Base-by-base conservation (phyloP, 192 early-diverging fungal species). In the Coemansia sp. region DNA sequence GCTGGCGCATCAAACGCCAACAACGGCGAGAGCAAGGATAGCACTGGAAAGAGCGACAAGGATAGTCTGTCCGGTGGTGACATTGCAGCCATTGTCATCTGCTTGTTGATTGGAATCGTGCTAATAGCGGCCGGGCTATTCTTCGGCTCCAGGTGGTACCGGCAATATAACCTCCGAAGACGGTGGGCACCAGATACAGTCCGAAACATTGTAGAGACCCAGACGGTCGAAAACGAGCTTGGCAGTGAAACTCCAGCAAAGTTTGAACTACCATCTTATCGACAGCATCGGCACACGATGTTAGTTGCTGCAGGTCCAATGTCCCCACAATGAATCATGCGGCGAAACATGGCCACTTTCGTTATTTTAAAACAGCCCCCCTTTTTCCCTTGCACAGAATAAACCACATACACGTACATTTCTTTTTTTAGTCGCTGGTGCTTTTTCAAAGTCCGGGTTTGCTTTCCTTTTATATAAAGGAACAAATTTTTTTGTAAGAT, bases 171-270 rank as follows among this genome's bases (percentile, higher is more conserved):
- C 26, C 37, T 58, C 31, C 37, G 55, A 13, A 67, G 28, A 30
- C 55, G 58, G 33, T 79, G 76, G 76, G 72, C 42, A 7, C 59
- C 64, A 2, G 60, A 51, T 5, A 67, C 56, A 3, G 67, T 79
- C 15, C 71, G 56, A 31, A 67, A 79, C 23, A 79, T 79, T 18
- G 57, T 79, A 20, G 76, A 79, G 15, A 67, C 70, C 53, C 76
- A 79, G n/a, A 69, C 67, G 21, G 68, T 58, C 15, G 64, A 70
- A 5, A 79, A 63, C 39, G 76, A 79, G 42, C 46, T 66, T 13
- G 76, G 76, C 15, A 49, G 46, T 21, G 18, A 60, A 9, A 59
- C 23, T 5, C 31, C 30, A 4, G 10, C 61, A 8, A 72, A 61
- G 13, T 79, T 68, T 26, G 63, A 78, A 0, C 59, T 79, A 8